Evolutionary conservation across 2,329 filamentous ascomycete species (phyloP).

Genomic region (Phyllosticta ampelicida): DNA sequence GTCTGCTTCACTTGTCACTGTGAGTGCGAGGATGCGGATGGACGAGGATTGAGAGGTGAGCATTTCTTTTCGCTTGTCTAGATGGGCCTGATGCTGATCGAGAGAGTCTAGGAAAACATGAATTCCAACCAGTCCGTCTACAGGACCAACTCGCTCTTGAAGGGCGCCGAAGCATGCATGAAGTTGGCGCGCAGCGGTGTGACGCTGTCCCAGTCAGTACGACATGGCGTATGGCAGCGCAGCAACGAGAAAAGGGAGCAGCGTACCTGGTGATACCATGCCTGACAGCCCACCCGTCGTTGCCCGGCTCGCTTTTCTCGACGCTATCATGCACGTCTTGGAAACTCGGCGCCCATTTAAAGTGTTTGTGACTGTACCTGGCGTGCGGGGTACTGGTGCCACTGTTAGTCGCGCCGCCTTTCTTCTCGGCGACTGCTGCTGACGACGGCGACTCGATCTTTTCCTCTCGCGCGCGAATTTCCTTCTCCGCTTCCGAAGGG

Average conservation of each 20-base stretch:
- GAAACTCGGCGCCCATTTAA: constrained; percentile 89
- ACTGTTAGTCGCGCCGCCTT: constrained; percentile 20
- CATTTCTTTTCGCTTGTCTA: background rate
- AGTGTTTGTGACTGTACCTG: constrained; percentile 68
- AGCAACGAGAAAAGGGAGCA: background rate
- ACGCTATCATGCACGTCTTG: constrained; percentile 80
- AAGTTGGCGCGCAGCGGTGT: constrained; percentile 91
- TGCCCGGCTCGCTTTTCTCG: constrained; percentile 61
- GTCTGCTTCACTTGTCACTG: background rate
- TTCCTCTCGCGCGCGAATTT: constrained; percentile 55
- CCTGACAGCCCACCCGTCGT: constrained; percentile 87
- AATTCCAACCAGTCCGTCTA: constrained; percentile 28
- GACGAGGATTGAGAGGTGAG: background rate
- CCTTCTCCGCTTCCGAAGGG: constrained; percentile 57
- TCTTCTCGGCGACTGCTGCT: constrained; percentile 16
- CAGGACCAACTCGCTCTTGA: constrained; percentile 67
- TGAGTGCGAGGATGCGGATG: background rate
- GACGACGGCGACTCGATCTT: constrained; percentile 32
- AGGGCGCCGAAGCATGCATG: constrained; percentile 56
- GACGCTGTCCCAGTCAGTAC: constrained; percentile 45
- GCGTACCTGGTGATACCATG: constrained; percentile 74
- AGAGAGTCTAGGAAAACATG: background rate
- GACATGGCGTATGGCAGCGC: background rate
- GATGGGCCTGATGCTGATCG: background rate
- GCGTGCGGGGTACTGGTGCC: constrained; percentile 26